Evolutionary conservation across 2,329 filamentous ascomycete species (phyloP), one percentile per base, ranked within the genome.

Genomic region (Aspergillus pseudonomiae): DNA sequence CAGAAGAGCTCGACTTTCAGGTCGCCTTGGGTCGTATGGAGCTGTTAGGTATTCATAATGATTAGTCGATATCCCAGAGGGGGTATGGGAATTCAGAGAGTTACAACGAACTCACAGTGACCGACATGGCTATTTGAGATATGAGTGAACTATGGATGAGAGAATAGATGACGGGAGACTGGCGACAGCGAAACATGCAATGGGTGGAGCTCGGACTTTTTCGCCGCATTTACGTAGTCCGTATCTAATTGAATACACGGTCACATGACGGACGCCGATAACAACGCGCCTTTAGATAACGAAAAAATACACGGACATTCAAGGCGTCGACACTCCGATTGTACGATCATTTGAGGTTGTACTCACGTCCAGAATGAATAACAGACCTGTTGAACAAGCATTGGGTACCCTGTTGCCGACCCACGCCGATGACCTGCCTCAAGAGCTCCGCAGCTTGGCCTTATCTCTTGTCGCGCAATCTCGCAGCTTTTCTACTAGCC

Each of bases 1-100:
- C 94, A 98, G 82, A 97, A 98, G 69, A 99, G 84, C 79, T 98
- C 95, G 72, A 98, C 87, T 82, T 98, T 99, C 76, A 99, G 85
- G 79, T 95, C 90, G 75, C 95, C 95, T 59, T 91, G 86, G 57
- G 89, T 92, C 57, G 95, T 99, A 79, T 97, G 93, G 16, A 99
- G 86, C 80, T 82, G 57, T 56, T 48, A 48, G 12, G 11, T 46
- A 32, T 11, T 19, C 28, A 32, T 16, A n/a, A 11, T 39, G 16
- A 28, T 59, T 58, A 55, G 46, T 21, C 4, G 26, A 10, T 26
- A 1, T n/a, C 6, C 19, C 16, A 5, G 28, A 2, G 14, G 1
- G 3, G 3, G 9, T 10, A 54, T 36, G 12, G 2, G 9, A 3
- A 6, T 21, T 19, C 5, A 9, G 9, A 19, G 14, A 16, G 32